A percentile compares a stretch with the other conserved stretches of the same genome.
These are phyloP conservation scores for Mrakia frigida DNA, from an alignment of 768 basidiomycete species.

Conservation along the genomic window DNA sequence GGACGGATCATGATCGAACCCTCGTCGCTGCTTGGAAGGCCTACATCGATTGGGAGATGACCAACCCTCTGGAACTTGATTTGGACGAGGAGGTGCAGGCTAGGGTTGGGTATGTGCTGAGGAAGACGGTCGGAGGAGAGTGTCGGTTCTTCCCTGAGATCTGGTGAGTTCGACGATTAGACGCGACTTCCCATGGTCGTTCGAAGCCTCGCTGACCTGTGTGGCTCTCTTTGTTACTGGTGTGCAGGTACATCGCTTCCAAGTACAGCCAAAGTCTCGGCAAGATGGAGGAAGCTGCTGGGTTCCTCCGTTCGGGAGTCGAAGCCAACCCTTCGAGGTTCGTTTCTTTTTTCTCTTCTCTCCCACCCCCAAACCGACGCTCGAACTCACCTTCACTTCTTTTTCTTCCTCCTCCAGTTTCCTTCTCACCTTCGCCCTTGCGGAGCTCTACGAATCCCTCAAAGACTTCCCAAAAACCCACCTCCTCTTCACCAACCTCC, in stretches of 20 bases:
- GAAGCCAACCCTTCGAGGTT: slow-evolving; percentile 81
- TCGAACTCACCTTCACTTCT: neutral
- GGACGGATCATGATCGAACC: slow-evolving; percentile 64
- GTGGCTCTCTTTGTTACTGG: neutral
- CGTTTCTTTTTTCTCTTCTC: slow-evolving; percentile 26
- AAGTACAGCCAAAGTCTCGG: slow-evolving; percentile 70
- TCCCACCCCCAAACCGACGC: too few species aligned
- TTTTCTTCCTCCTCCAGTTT: slow-evolving; percentile 52
- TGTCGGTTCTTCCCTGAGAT: slow-evolving; percentile 95
- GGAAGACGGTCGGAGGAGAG: slow-evolving; percentile 85
- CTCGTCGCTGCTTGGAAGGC: slow-evolving; percentile 82
- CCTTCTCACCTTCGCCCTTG: slow-evolving; percentile 82
- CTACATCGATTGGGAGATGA: slow-evolving; percentile 93
- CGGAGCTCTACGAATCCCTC: slow-evolving; percentile 63
- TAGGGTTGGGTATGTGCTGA: slow-evolving; percentile 74
- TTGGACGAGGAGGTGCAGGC: slow-evolving; percentile 62
- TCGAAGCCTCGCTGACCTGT: neutral
- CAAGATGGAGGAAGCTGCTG: slow-evolving; percentile 72
- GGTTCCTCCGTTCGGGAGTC: slow-evolving; percentile 75
- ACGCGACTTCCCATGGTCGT: too few species aligned
- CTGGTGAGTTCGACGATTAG: slow-evolving; percentile 50
- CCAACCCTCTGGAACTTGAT: slow-evolving; percentile 87
- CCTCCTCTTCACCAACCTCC: slow-evolving; percentile 64
- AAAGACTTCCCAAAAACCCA: slow-evolving; percentile 67
- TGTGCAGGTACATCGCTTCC: slow-evolving; percentile 79